A percentile compares a stretch with the other conserved stretches of the same genome.
Conservation (phyloP, 1,284 basidiomycete genomes). For the Heterobasidion annosum region DNA sequence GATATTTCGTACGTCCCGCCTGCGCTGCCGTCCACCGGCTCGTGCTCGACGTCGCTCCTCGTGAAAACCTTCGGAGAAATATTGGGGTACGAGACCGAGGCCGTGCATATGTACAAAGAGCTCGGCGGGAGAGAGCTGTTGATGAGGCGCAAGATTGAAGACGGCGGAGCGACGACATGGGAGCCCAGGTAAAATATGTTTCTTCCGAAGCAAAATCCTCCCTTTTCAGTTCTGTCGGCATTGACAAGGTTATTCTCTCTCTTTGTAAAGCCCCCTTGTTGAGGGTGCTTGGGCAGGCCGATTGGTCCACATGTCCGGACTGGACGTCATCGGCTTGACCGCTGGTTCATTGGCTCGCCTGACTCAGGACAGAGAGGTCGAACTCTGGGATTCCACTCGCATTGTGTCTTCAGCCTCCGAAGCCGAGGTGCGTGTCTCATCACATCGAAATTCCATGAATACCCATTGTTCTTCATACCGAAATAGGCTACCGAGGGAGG, state of each 20-base stretch:
- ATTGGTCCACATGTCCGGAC: slow-evolving; percentile 48
- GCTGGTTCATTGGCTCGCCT: slow-evolving; percentile 51
- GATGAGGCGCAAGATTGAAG: slow-evolving; percentile 44
- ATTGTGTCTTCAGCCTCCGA: slow-evolving; percentile 38
- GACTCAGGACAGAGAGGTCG: slow-evolving; percentile 49
- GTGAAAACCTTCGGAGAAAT: slow-evolving; percentile 33
- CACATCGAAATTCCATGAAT: neutral
- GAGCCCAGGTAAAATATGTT: slow-evolving; percentile 39
- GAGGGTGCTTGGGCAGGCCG: slow-evolving; percentile 48
- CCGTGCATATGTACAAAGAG: slow-evolving; percentile 58
- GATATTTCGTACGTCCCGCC: slow-evolving; percentile 27
- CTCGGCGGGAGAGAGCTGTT: slow-evolving; percentile 55
- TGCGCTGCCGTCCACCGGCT: slow-evolving; percentile 23
- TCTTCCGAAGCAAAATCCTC: neutral
- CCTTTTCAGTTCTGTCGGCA: neutral
- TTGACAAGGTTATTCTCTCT: neutral
- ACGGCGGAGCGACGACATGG: slow-evolving; percentile 48
- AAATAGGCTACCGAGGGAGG: slow-evolving; percentile 26
- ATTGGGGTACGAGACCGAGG: slow-evolving; percentile 50
- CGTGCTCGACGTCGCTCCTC: slow-evolving; percentile 25
- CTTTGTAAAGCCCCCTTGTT: slow-evolving; percentile 34
- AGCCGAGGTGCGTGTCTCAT: slow-evolving; percentile 30
- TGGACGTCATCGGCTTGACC: slow-evolving; percentile 55
- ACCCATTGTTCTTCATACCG: neutral
- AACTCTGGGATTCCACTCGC: slow-evolving; percentile 53